Percentiles rank a stretch among this genome's conserved stretches.
Evolutionary conservation across 768 basidiomycete genomes (phyloP).

Genomic region (Clitopilus passeckerianus): DNA sequence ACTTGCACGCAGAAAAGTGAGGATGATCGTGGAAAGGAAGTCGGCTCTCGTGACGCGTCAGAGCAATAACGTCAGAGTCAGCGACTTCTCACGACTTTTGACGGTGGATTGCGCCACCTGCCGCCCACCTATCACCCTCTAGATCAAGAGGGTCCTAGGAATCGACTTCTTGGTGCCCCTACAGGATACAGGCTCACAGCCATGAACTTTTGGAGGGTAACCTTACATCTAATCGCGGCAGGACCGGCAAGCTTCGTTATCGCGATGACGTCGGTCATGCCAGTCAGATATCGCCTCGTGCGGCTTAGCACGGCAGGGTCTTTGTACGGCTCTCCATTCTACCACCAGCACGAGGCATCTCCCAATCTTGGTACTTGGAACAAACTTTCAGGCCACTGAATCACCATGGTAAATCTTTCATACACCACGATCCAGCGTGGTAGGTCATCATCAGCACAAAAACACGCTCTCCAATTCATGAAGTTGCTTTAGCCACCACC

Average conservation of each 20-base stretch:
- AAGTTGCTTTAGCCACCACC: background rate
- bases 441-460: background rate
- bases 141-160: no score
- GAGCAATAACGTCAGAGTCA: no score
- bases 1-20: no score
- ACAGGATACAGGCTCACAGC: background rate
- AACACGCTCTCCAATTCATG: no score
- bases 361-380: no score
- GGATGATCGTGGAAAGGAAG: no score
- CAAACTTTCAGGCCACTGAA: no score
- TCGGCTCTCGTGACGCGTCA: no score
- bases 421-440: background rate
- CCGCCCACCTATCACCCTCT: no score
- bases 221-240: background rate
- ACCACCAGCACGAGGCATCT: background rate
- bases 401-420: background rate
- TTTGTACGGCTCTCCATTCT: background rate
- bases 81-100: no score
- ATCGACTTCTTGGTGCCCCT: background rate
- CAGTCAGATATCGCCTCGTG: background rate
- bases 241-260: background rate
- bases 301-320: background rate
- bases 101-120: no score
- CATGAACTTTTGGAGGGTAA: background rate
- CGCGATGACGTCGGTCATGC: background rate